Evolutionary conservation across 306 rosid genomes (phyloP), one percentile per base, ranked within the genome.

Genomic region (Prunus fruticosa): DNA sequence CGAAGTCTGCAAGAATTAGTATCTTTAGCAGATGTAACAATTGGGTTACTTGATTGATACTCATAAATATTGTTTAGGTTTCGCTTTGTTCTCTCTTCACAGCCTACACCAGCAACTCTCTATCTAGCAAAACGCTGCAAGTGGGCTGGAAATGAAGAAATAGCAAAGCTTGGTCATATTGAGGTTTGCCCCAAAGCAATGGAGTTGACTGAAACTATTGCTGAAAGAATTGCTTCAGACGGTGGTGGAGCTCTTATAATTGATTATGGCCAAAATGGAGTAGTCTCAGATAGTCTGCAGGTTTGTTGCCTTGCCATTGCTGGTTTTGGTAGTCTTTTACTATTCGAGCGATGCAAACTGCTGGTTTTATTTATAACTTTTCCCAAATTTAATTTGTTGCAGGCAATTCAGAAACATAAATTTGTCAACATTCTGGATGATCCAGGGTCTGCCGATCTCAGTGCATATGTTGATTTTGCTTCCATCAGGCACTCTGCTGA

Each of bases 221-320:
- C 87, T 4, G 72, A 87, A 53, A 87, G 97, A 86, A 86, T 95
- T 83, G 80, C 92, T 76, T 86, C 97, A 65, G 96, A 95, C 76
- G 97, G 97, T 64, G 99, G 97, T 74, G 99, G 97, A 65, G 99
- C 99, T 80, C 93, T 95, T 60, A 87, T 92, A 76, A 88, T 95
- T 85, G 99, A 95, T 84, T 95, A 95, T 83, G 99, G 99, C 81
- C 75, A 71, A 74, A 82, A 90, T 64, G 89, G 89, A 80, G 83
- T 88, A 56, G 86, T 92, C 78, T 88, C 97, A 1, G 96, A 95
- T 83, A 95, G 99, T 86, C 89, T 95, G 78, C 97, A 95, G 97
- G 97, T 95, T 70, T 76, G 74, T 66, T 53, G 43, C 57, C 69
- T 81, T 76, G 43, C 76, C 65, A 46, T 73, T 16, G 57, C 77